Conservation (phyloP, 345 rosid species). For the Eucalyptus marginata region DNA sequence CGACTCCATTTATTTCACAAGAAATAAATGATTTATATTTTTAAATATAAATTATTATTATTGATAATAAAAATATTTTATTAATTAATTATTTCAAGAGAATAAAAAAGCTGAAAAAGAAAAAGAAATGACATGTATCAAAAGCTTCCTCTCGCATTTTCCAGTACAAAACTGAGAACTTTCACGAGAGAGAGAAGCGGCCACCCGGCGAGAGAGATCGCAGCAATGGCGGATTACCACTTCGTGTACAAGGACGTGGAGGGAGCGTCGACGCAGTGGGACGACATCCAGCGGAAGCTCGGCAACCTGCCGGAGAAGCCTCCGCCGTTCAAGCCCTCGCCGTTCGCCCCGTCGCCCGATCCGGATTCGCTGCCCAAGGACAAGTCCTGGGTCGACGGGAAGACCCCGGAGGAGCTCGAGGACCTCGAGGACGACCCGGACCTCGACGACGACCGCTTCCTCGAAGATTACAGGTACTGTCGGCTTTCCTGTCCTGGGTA, state of each 20-base stretch:
- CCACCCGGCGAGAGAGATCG: background rate
- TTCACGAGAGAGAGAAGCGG: background rate
- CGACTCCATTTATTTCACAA: background rate
- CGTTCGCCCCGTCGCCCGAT: slow-evolving; percentile 67
- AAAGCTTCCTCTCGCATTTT: background rate
- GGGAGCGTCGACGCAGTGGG: slow-evolving; percentile 99
- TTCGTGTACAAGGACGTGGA: slow-evolving; percentile 90
- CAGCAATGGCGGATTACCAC: slow-evolving; percentile 82
- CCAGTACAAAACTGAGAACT: background rate
- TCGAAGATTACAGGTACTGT: slow-evolving; percentile 69
- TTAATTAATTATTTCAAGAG: too few species aligned
- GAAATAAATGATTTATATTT: background rate
- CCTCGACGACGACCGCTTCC: slow-evolving; percentile 87
- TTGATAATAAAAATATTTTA: background rate
- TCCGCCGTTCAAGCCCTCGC: slow-evolving; percentile 78
- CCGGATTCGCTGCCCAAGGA: slow-evolving; percentile 61
- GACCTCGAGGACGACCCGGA: slow-evolving; percentile 65
- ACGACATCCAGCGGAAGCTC: slow-evolving; percentile 90
- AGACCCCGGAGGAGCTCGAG: slow-evolving; percentile 79
- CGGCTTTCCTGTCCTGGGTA: background rate
- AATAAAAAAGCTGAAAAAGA: background rate
- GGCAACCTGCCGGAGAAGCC: slow-evolving; percentile 82
- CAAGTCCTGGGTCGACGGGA: slow-evolving; percentile 60
- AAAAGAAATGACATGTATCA: background rate
- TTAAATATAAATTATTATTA: background rate